These are phyloP conservation scores for Davidsoniella virescens DNA, from an alignment of 2,329 filamentous ascomycete genomes.

Conservation along the genomic window DNA sequence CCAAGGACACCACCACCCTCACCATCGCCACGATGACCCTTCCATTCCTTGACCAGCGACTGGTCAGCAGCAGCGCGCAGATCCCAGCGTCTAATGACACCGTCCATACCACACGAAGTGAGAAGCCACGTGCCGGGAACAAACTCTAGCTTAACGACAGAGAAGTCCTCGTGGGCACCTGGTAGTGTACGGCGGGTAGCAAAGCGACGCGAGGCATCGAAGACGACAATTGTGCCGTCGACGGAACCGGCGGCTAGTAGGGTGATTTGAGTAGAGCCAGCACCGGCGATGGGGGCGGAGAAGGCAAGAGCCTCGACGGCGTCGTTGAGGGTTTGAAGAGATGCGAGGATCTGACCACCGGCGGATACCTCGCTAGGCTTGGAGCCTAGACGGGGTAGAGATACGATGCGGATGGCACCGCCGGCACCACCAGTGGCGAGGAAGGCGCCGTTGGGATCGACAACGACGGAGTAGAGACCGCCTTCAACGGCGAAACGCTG, in stretches of 20 bases:
- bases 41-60: constrained; percentile 74
- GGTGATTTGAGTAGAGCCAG: constrained; percentile 30
- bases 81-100: constrained; percentile 82
- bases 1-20: constrained; percentile 79
- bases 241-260: constrained; percentile 51
- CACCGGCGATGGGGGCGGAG: constrained; percentile 22
- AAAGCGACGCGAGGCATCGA: constrained; percentile 74
- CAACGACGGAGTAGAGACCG: constrained; percentile 72
- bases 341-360: constrained; percentile 55
- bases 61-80: constrained; percentile 43
- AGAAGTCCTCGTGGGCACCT: constrained; percentile 72
- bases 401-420: constrained; percentile 71
- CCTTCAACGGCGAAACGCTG: constrained; percentile 86
- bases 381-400: constrained; percentile 50
- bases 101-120: constrained; percentile 83
- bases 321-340: constrained; percentile 59
- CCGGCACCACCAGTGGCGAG: constrained; percentile 77
- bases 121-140: constrained; percentile 52
- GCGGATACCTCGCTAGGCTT: constrained; percentile 23
- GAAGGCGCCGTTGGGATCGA: constrained; percentile 64
- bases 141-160: constrained; percentile 88
- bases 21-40: constrained; percentile 68
- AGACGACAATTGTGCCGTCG: constrained; percentile 66
- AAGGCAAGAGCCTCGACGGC: constrained; percentile 65
- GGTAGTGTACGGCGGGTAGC: constrained; percentile 69